Evolutionary conservation across 139 green algal species (phyloP), one percentile per base, ranked within the genome.

Genomic region (Yamagishiella unicocca): DNA sequence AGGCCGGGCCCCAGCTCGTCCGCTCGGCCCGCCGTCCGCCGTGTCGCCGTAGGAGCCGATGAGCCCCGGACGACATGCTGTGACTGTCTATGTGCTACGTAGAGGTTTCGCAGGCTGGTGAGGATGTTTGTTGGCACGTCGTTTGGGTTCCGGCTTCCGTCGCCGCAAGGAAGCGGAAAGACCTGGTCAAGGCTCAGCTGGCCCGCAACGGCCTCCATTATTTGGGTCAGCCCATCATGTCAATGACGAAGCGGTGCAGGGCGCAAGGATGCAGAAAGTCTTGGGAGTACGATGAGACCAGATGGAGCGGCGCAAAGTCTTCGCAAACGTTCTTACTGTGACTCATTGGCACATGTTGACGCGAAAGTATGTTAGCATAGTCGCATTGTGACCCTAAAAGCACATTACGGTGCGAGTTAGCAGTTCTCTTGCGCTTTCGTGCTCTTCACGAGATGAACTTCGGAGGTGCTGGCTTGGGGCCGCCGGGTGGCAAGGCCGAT

Each of bases 131-230:
- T 78, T 35, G 25, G 66, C 17, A 21, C 24, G 62, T 8, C n/a
- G n/a, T 35, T 33, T 19, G 19, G 12, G 67, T 75, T 46, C 10
- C 17, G 67, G 35, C 4, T 14, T 9, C 33, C 67, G 25, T 75
- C 12, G 42, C 3, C 5, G 37, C 21, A 53, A 35, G 70, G 70
- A 21, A 78, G 70, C 27, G 70, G 70, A 10, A 78, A 78, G 38
- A 78, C 70, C 70, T 78, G 70, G 70, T 78, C 70, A 38, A 78
- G 70, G 22, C 70, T 38, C 17, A 78, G 70, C 38, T 78, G 40
- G 70, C 70, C 70, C 22, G 70, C 70, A 78, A 38, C 70, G 40
- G 27, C 12, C 40, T 78, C 70, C 70, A 78, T 78, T 21, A 14
- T 67, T 33, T 67, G 50, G 12, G n/a, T n/a, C n/a, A 58, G 50